Evolutionary conservation across 768 basidiomycete genomes (phyloP), one percentile per base, ranked within the genome.

Genomic region (Fistulinella prunicolor): DNA sequence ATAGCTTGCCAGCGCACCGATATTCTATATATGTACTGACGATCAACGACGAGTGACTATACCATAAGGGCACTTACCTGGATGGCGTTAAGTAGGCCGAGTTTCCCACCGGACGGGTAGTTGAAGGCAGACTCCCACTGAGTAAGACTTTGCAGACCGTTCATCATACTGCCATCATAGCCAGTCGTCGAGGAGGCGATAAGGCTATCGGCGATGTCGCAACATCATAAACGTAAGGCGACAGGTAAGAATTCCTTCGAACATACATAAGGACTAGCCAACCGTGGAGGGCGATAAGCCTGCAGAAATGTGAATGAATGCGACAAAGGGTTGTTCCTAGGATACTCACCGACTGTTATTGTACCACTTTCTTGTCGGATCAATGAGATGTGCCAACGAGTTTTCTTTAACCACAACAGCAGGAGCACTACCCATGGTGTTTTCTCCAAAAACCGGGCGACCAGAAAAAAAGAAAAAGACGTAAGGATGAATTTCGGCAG

Each of bases 121-220:
- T 72, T 51, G 65, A 90, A 89, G 59, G 80, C 84, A 8, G 51
- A 38, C 39, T 72, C 64, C 88, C 88, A 90, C 54, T 83, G 78
- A 16, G 60, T 46, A 49, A 89, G 71, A 38, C 78, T 78, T 66
- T 90, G 87, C 35, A 90, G 72, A 63, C 83, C 84, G 66, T 89
- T 87, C 85, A 87, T 85, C 80, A 87, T 81, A 63, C 79, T 82
- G 50, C 84, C 83, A 58, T 88, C 86, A 60, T 82, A 88, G 42
- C 86, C 86, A 63, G 81, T 85, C 38, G 82, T 85, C 12, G 83
- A 84, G 20, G 85, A 86, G 10, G 85, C 86, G 60, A 87, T 83
- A 53, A 88, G 79, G 40, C 83, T 84, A 44, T 19, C 44, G 19
- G 40, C 22, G 40, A 23, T 12, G 13, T 9, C n/a, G n/a, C n/a